These are phyloP conservation scores for Coniochaeta pulveracea DNA, from an alignment of 2,329 filamentous ascomycete species.

Conservation along the genomic window DNA sequence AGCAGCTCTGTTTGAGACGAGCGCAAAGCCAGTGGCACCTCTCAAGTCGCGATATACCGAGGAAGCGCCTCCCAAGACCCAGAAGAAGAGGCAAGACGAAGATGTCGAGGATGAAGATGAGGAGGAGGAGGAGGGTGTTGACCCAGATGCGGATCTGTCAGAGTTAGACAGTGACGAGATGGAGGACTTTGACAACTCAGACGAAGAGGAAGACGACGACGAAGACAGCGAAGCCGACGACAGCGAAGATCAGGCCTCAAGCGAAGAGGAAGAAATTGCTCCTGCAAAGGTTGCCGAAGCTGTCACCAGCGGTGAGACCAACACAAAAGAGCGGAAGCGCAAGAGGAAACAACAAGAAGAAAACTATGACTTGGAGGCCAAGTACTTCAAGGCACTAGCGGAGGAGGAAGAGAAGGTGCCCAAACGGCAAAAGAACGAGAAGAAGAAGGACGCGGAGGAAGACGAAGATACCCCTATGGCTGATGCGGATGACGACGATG, in stretches of 20 bases:
- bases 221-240: conserved; percentile 21
- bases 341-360: conserved; percentile 50
- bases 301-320: conserved; percentile 25
- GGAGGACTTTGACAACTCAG: conserved; percentile 24
- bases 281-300: conserved; percentile 22
- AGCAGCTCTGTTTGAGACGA: conserved; percentile 59
- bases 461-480: conserved; percentile 22
- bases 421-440: conserved; percentile 43
- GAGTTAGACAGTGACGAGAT: conserved; percentile 22
- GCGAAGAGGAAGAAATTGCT: conserved; percentile 24
- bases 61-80: conserved; percentile 19
- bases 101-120: conserved; percentile 15
- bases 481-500: conserved; percentile 21
- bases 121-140: conserved; percentile 19
- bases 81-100: conserved; percentile 14
- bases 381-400: conserved; percentile 56
- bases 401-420: conserved; percentile 43
- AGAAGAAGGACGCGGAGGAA: conserved; percentile 24
- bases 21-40: conserved; percentile 45
- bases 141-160: conserved; percentile 18
- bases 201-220: conserved; percentile 33
- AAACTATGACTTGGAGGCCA: conserved; percentile 58
- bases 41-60: conserved; percentile 32
- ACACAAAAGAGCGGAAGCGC: conserved; percentile 46
- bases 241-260: conserved; percentile 23